Evolutionary conservation across 1,284 basidiomycete genomes (phyloP), one percentile per base, ranked within the genome.

Genomic region (Porodaedalea pini): DNA sequence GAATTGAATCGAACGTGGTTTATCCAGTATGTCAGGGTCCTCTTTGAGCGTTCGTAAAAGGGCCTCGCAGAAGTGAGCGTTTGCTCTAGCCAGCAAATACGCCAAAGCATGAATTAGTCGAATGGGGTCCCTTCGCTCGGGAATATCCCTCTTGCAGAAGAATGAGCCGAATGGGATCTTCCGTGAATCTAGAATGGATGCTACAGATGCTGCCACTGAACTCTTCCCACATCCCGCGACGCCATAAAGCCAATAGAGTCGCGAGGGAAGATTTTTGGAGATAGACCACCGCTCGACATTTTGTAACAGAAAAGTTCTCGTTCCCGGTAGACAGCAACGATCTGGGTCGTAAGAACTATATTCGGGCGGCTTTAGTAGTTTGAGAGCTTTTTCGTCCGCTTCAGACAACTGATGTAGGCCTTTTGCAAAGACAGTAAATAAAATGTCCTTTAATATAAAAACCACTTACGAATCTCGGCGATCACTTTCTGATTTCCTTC

Each of bases 221-320:
- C 53, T 55, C 19, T 55, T 55, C 21, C 53, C 53, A 17, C 17
- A 34, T 2, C 53, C 53, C 13, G 53, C 53, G 5, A 48, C 25
- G 17, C 53, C 53, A 48, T 47, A 21, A 10, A 55, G 11, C 53
- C 53, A 55, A n/a, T 29, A 51, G 17, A 51, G 41, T 19, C n/a
- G n/a, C 17, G 7, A 29, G 23, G 7, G 7, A 23, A 6, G 21
- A 17, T 19, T 8, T 43, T 6, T 19, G 5, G n/a, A 8, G 21
- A 5, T 23, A 5, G 21, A 7, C 41, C 41, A 43, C 41, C 10
- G 23, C 32, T 6, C 13, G 13, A 13, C 13, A 6, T 34, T 13
- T 34, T 34, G 6, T 6, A 34, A 6, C 7, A 34, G 7, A 13
- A 6, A 6, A 6, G 6, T 13, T 34, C 32, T 34, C 13, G 32